Evolutionary conservation across 2,329 filamentous ascomycete species (phyloP), one percentile per base, ranked within the genome.

Genomic region (Coniochaeta sp.): DNA sequence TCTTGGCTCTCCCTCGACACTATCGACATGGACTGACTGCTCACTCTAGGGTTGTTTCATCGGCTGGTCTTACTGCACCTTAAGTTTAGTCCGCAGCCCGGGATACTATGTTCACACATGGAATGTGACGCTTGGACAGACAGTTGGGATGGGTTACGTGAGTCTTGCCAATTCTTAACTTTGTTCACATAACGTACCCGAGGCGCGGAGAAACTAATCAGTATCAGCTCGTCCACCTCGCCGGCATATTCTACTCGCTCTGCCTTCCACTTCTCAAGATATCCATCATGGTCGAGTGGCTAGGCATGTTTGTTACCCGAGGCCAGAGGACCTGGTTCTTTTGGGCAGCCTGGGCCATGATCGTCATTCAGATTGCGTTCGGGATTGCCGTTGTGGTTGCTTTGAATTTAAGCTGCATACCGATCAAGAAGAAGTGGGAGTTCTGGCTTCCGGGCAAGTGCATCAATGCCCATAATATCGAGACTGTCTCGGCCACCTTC

Each of bases 201-300:
- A 28, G 12, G 36, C 38, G 7, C 40, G n/a, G n/a, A 52, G 36
- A 40, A 56, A 38, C 57, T 47, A 50, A 50, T 57, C 32, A 38
- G 24, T 14, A 9, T 50, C 54, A 73, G 66, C 65, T 68, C 22
- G 67, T 76, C 40, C 67, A 73, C 36, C 57, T 75, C 32, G 70
- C 68, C 60, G 72, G 74, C 56, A 64, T 66, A 62, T 71, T 65
- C 60, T 77, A 77, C 62, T 72, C 69, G 0, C 68, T 71, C 36
- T 68, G 70, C 19, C 69, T 78, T 1, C 71, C 73, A 0, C 66
- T 75, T 6, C 62, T 78, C 58, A 79, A 78, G 60, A 68, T 68
- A 2, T 72, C 73, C 14, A 77, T 79, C 55, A 67, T 79, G 14
- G 54, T 76, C 9, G 75, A 79, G 59, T 80, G 77, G 77, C 68